phyloP scores from a whole-genome alignment of 495 filamentous ascomycete genomes.

The Aspergillus ellipticus region DNA sequence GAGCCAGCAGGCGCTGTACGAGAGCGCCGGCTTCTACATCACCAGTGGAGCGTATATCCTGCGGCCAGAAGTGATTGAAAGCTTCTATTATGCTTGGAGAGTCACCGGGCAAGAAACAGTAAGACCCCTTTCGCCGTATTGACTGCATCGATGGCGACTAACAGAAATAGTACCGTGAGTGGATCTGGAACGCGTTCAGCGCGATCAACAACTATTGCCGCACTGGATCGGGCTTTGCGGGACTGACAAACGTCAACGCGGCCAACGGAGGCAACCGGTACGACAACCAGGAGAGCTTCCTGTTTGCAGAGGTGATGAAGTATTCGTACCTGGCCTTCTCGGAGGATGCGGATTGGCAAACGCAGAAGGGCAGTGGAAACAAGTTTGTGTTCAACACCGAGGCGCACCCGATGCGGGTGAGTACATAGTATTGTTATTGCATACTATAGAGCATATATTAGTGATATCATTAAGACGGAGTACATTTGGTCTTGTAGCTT shows the following conservation, averaged over 20 bases:
- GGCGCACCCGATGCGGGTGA: slow-evolving; percentile 69
- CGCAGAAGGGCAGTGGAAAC: slow-evolving; percentile 54
- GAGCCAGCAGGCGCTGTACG: slow-evolving; percentile 55
- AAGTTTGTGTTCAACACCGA: slow-evolving; percentile 82
- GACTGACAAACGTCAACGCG: slow-evolving; percentile 63
- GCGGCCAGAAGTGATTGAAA: slow-evolving; percentile 83
- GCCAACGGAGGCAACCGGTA: slow-evolving; percentile 55
- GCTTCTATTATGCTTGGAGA: slow-evolving; percentile 83
- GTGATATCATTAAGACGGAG: not conserved
- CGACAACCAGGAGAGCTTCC: slow-evolving; percentile 84
- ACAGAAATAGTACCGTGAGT: slow-evolving; percentile 63
- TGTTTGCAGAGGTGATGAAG: slow-evolving; percentile 88
- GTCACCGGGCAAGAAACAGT: slow-evolving; percentile 61
- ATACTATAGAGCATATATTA: not conserved
- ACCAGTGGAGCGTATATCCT: slow-evolving; percentile 59
- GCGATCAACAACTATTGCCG: slow-evolving; percentile 63
- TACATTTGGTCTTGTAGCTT: not conserved
- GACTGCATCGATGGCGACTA: slow-evolving; percentile 3
- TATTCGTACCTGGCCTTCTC: slow-evolving; percentile 65
- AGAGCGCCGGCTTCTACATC: slow-evolving; percentile 70
- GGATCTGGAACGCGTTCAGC: slow-evolving; percentile 80
- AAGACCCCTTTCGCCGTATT: slow-evolving; percentile 8
- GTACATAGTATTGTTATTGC: not conserved
- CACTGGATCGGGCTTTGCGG: slow-evolving; percentile 64
- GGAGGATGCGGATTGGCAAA: slow-evolving; percentile 63